Base-by-base conservation (phyloP, 1,284 basidiomycete genomes). In the Trametes hirsuta region DNA sequence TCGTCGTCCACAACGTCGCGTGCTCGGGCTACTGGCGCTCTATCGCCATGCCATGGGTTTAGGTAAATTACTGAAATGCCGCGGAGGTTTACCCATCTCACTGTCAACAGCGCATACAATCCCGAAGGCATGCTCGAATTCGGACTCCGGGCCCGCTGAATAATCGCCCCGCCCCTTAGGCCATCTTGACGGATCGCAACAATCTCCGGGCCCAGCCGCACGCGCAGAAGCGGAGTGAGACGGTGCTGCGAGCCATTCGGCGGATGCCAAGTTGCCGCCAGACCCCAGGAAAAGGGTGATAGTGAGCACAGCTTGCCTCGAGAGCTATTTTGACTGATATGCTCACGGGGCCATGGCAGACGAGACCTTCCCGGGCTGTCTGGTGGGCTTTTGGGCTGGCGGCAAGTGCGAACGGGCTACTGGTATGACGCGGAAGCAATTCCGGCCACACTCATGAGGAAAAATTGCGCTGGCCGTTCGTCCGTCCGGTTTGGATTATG, bases 321-420 rank as follows among this genome's bases (percentile, higher is more conserved):
- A 53, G 51, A 64, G 59, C 42, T 62, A 59, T 61, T 64, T 59
- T 59, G 63, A 64, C 57, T 64, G 63, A 64, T 64, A 47, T 50
- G 59, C 47, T 36, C 63, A 55, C 56, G 57, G 57, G 39, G n/a
- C 37, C 41, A n/a, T 41, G 14, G 45, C 46, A 58, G 47, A 53
- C 61, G 18, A 53, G 44, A 24, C 53, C 57, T 53, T 54, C 50
- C 50, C 47, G 47, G 53, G 41, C 55, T 54, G 41, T 25, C 47
- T 35, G 47, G 44, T 45, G 47, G 49, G 21, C 55, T n/a, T 47
- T 18, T 40, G 22, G 36, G 36, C 15, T 35, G 11, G 44, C 44
- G 45, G 25, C 10, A 25, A 34, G n/a, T 35, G 36, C 35, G 40
- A 35, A 40, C 22, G 36, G 44, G 42, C 37, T 42, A 10, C 35